These are phyloP conservation scores for Pseudonitzschia multistriata DNA, from an alignment of 108 stramenopile species.

Conservation along the genomic window DNA sequence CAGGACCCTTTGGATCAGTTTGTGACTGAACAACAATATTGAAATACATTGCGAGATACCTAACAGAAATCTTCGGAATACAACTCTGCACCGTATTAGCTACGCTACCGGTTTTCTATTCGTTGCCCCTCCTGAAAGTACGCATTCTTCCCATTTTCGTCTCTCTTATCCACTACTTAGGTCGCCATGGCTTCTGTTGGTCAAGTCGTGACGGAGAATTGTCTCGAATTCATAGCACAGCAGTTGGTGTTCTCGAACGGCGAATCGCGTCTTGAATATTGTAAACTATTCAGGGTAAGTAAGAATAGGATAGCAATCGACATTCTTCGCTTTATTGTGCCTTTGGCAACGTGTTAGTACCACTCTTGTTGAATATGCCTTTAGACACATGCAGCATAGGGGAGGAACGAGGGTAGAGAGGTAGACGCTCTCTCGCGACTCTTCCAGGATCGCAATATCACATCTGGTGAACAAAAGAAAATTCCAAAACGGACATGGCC, in stretches of 20 bases:
- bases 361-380: too few relatives aligned
- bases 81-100: too few relatives aligned
- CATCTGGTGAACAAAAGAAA: too few relatives aligned
- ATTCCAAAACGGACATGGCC: too few relatives aligned
- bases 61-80: too few relatives aligned
- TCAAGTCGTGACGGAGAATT: not conserved
- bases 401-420: too few relatives aligned
- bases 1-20: not conserved
- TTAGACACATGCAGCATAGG: too few relatives aligned
- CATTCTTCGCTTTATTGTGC: not conserved
- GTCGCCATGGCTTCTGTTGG: not conserved
- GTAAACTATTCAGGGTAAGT: constrained; percentile 12
- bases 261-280: constrained; percentile 10
- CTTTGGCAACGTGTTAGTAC: not conserved
- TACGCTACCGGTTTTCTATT: too few relatives aligned
- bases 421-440: too few relatives aligned
- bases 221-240: constrained; percentile 6
- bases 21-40: too few relatives aligned
- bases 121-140: not conserved
- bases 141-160: not conserved
- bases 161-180: not conserved
- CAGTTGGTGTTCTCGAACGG: constrained; percentile 3
- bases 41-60: too few relatives aligned
- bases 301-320: not conserved
- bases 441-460: too few relatives aligned